Evolutionary conservation across 2,329 filamentous ascomycete genomes (phyloP), one percentile per base, ranked within the genome.

Genomic region (Penicillium olsonii): DNA sequence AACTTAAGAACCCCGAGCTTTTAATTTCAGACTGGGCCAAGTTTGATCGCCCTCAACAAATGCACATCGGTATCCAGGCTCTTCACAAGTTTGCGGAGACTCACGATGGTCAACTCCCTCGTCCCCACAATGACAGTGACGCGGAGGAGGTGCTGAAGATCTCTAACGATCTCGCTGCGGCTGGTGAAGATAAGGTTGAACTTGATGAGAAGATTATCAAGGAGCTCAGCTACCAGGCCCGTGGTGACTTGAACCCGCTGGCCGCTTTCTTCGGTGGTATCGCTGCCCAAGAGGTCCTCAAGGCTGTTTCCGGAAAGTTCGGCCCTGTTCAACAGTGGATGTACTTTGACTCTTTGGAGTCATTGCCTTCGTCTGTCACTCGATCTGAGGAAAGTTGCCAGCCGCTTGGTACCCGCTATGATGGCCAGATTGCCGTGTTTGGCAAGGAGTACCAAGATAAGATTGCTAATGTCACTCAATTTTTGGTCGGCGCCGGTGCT

Each of bases 341-440:
- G 69, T 97, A 99, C 78, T 95, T 96, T 63, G 94, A 99, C 72
- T 96, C 94, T 1, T 78, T 99, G n/a, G 94, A 99, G 72, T 96
- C 94, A 9, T 80, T 99, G 2, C 92, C 94, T 1, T 81, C 85
- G 2, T 88, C 83, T 14, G 82, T 80, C 37, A 78, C 82, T 56
- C 87, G 94, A 58, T 90, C 87, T 3, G 88, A 95, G 64, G 91
- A 95, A 72, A 80, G 88, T 39, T 99, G 94, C 81, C 87, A 89
- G 71, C 92, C 94, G 29, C 77, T 83, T 31, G 88, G 88, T 38
- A 88, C 87, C 52, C 87, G 94, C 50, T 99, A 99, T 67, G 94
- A 99, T 70, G 94, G 94, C 3, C 94, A 99, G 68, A 95, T 99
- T 66, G 92, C 90, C 2, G 94, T 99, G 1, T 95, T 99, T 59